These are phyloP conservation scores for Picea abies DNA, from an alignment of 83 land plant species.

Conservation along the genomic window DNA sequence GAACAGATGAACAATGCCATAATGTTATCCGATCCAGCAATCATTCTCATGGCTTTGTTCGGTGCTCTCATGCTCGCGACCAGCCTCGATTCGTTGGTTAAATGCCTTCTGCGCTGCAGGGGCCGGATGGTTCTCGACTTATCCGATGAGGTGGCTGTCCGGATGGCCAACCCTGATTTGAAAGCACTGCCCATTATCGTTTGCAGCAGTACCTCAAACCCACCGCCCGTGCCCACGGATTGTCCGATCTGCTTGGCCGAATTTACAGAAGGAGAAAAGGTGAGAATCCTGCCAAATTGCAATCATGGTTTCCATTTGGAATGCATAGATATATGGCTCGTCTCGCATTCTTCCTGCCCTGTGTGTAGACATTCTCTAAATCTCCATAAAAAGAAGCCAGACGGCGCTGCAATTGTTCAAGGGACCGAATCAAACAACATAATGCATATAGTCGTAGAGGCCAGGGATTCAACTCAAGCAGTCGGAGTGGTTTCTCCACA, in stretches of 20 bases:
- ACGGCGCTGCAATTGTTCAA: too few species aligned
- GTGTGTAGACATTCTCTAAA: slow-evolving; percentile 13
- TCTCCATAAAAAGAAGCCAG: too few species aligned
- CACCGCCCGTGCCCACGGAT: neutral
- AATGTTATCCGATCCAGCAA: slow-evolving; percentile 59
- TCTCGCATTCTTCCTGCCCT: slow-evolving; percentile 21
- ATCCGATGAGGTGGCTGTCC: neutral
- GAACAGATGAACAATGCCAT: neutral
- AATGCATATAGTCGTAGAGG: too few species aligned
- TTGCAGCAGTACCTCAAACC: too few species aligned
- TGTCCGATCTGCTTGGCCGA: slow-evolving; percentile 19
- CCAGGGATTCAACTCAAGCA: too few species aligned
- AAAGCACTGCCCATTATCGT: too few species aligned
- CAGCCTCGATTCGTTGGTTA: slow-evolving; percentile 62
- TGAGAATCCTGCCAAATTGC: slow-evolving; percentile 46
- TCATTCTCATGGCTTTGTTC: slow-evolving; percentile 71
- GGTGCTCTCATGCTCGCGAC: slow-evolving; percentile 68
- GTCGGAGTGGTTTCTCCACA: too few species aligned
- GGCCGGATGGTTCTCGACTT: neutral
- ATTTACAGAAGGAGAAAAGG: slow-evolving; percentile 16
- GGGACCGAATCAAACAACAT: too few species aligned
- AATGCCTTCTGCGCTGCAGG: slow-evolving; percentile 58
- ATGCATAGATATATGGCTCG: neutral
- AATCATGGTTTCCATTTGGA: slow-evolving; percentile 56
- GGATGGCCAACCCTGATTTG: neutral